Percentiles rank a stretch among this genome's conserved stretches.
phyloP scores from a whole-genome alignment of 768 basidiomycete genomes.

The Galerina sulciceps region DNA sequence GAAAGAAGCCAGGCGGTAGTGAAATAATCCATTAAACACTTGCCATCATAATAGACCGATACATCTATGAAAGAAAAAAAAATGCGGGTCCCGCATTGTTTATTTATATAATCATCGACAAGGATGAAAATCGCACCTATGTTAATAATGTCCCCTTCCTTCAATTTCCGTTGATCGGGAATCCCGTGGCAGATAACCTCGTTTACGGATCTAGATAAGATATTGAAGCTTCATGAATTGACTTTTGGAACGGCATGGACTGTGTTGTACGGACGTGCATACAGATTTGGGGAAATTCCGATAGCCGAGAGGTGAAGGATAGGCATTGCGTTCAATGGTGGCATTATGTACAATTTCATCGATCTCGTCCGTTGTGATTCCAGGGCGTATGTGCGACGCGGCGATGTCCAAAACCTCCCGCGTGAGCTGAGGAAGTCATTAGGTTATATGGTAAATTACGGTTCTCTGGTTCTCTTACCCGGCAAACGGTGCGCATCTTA shows the following conservation, averaged over 20 bases:
- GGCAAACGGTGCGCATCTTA: constrained; percentile 87
- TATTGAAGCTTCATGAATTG: neutral
- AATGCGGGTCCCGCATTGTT: constrained; percentile 13
- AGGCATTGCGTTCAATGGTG: constrained; percentile 86
- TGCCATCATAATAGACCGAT: constrained; percentile 79
- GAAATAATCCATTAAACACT: constrained; percentile 11
- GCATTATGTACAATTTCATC: constrained; percentile 94
- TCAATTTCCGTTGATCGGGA: constrained; percentile 81
- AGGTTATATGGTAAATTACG: neutral
- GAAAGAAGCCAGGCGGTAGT: constrained; percentile 2
- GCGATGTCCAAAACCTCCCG: constrained; percentile 94
- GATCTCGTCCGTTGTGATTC: constrained; percentile 93
- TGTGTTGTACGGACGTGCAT: constrained; percentile 76
- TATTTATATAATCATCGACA: neutral
- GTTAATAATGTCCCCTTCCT: constrained; percentile 96
- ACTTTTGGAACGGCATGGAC: neutral
- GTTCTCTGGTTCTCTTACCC: constrained; percentile 52
- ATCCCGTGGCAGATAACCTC: constrained; percentile 98
- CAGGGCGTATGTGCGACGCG: constrained; percentile 85
- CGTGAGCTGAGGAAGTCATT: constrained; percentile 58
- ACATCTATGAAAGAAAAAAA: constrained; percentile 58
- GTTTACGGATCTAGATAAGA: constrained; percentile 73
- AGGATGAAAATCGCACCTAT: constrained; percentile 58
- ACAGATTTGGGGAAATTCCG: constrained; percentile 92
- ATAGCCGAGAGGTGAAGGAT: constrained; percentile 95